Evolutionary conservation across 768 basidiomycete genomes (phyloP), one percentile per base, ranked within the genome.

Genomic region (Agaricus blazei): DNA sequence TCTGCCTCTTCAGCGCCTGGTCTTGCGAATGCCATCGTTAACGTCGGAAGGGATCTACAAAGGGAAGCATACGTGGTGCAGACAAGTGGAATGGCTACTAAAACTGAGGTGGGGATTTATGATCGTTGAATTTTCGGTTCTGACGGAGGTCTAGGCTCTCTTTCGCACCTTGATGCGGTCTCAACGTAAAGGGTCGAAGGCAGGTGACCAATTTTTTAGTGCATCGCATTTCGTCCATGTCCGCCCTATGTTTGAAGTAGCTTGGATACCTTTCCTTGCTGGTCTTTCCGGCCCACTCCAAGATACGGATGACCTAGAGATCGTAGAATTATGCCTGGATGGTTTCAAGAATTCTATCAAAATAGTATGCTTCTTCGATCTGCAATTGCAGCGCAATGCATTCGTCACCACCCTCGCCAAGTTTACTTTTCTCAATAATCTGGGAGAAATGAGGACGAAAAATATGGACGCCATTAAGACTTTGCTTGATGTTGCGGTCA

Each of bases 401-500:
- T 99, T 98, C 66, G 93, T 99, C 44, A 94, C 95, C 19, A 99
- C 97, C 0, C 76, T 99, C 19, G 87, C 80, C 37, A 99, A 98
- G 68, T 98, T 98, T 70, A 99, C 97, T 0, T 97, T 97, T 78
- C 77, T 98, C 59, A 98, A 91, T 69, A 98, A 99, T 65, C 73
- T 98, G 4, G 93, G 94, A 52, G 97, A 98, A 75, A 99, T 99
- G 97, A 95, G 93, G 72, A 80, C 92, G 34, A 98, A 98, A 77
- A 98, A 98, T 66, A 97, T 99, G 84, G 97, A 98, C 67, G 97
- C 96, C 5, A 98, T 99, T 74, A 98, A 98, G 70, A 74, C 92
- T 2, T 76, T 99, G 50, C 75, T 99, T 9, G 97, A 98, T 64
- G 84, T 99, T 43, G 96, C 97, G 14, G 88, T 96, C 40, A 88